phyloP scores from a whole-genome alignment of 495 filamentous ascomycete species.

The Aspergillus asperescens region DNA sequence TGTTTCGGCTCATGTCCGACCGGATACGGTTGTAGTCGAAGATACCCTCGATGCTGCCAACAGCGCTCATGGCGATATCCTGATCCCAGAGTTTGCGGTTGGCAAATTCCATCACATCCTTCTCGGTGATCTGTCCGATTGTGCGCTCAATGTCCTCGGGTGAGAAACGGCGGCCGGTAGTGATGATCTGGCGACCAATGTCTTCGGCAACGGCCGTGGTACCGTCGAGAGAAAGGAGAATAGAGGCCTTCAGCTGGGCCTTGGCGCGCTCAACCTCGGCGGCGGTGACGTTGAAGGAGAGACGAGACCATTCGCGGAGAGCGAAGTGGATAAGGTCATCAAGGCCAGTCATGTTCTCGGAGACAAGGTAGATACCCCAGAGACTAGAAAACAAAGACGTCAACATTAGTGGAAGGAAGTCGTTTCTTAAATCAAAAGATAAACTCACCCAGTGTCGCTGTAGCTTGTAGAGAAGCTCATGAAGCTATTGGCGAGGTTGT shows the following conservation, averaged over 20 bases:
- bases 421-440: neutral
- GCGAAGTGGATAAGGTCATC: slow-evolving; percentile 98
- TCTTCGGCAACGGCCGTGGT: slow-evolving; percentile 97
- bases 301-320: slow-evolving; percentile 94
- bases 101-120: slow-evolving; percentile 96
- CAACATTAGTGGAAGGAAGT: slow-evolving; percentile 10
- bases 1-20: slow-evolving; percentile 83
- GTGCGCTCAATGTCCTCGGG: slow-evolving; percentile 91
- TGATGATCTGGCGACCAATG: slow-evolving; percentile 97
- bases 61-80: slow-evolving; percentile 87
- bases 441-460: slow-evolving; percentile 89
- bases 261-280: slow-evolving; percentile 97
- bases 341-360: slow-evolving; percentile 76
- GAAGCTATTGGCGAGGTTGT: slow-evolving; percentile 96
- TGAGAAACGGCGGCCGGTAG: slow-evolving; percentile 83
- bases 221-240: slow-evolving; percentile 93
- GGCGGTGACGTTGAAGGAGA: slow-evolving; percentile 77
- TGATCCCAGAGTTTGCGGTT: slow-evolving; percentile 91
- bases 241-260: slow-evolving; percentile 97
- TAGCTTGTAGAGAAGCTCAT: slow-evolving; percentile 99
- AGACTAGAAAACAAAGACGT: slow-evolving; percentile 53
- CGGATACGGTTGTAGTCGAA: slow-evolving; percentile 87
- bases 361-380: slow-evolving; percentile 98
- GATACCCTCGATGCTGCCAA: slow-evolving; percentile 86
- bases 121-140: slow-evolving; percentile 82